These are phyloP conservation scores for Boletus rex-veris DNA, from an alignment of 768 basidiomycete genomes.

Conservation along the genomic window DNA sequence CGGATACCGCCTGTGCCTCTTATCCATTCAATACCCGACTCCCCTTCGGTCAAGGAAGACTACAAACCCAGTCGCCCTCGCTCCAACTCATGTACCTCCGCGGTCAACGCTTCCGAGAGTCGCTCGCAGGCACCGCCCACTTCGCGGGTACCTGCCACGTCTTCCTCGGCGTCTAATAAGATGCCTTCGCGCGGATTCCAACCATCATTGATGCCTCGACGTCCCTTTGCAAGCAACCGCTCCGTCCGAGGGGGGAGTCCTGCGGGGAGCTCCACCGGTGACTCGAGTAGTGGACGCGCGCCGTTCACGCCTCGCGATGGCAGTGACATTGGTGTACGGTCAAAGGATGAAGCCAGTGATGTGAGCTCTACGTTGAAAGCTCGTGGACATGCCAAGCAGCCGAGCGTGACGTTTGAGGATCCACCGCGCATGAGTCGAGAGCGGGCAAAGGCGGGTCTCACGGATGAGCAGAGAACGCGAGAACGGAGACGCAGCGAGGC, in stretches of 20 bases:
- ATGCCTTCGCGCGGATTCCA: constrained; percentile 27
- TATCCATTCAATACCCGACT: constrained; percentile 30
- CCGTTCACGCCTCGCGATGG: constrained; percentile 80
- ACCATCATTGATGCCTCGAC: constrained; percentile 33
- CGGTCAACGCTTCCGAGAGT: constrained; percentile 6
- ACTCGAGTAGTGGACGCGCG: constrained; percentile 72
- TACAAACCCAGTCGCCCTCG: constrained; percentile 13
- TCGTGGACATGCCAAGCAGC: constrained; percentile 44
- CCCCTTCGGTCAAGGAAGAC: constrained; percentile 29
- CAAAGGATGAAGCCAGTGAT: constrained; percentile 22
- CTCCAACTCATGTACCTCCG: background rate
- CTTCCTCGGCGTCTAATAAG: constrained; percentile 12
- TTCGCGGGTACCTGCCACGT: constrained; percentile 4
- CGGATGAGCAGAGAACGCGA: constrained; percentile 54
- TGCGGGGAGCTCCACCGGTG: constrained; percentile 75
- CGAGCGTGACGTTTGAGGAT: constrained; percentile 72
- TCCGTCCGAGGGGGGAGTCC: constrained; percentile 56
- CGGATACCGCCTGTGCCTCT: constrained; percentile 30
- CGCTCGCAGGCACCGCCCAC: constrained; percentile 13
- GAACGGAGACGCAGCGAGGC: constrained; percentile 80
- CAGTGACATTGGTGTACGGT: constrained; percentile 48
- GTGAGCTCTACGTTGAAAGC: constrained; percentile 27
- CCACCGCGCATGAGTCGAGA: constrained; percentile 32
- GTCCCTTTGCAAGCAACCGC: constrained; percentile 53
- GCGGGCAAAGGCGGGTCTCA: constrained; percentile 28